phyloP scores from a whole-genome alignment of 768 basidiomycete species.

The Rhizopogon rudus region DNA sequence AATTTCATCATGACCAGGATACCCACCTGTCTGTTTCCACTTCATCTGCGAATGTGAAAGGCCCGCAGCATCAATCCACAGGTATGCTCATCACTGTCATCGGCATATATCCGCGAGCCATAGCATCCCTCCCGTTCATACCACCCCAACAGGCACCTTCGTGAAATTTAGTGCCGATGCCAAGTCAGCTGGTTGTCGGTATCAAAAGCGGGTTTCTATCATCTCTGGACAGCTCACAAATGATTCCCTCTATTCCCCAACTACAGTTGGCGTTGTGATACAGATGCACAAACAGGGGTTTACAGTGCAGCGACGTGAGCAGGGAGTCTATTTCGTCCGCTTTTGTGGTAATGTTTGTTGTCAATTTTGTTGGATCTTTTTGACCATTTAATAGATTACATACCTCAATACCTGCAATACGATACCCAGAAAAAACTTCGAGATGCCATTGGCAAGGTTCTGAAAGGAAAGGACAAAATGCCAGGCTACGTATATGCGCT shows the following conservation, averaged over 20 bases:
- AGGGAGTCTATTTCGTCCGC: slow-evolving; percentile 40
- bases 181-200: not conserved
- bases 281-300: slow-evolving; percentile 45
- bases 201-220: not conserved
- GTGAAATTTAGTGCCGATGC: not conserved
- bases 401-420: slow-evolving; percentile 56
- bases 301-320: slow-evolving; percentile 41
- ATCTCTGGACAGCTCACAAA: too few species aligned
- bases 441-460: slow-evolving; percentile 51
- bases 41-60: not conserved
- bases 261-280: slow-evolving; percentile 23
- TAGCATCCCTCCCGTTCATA: not conserved
- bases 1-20: not conserved
- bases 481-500: slow-evolving; percentile 79
- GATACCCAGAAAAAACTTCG: slow-evolving; percentile 56
- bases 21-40: not conserved
- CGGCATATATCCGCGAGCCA: not conserved
- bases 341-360: slow-evolving; percentile 43
- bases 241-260: not conserved
- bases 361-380: not conserved
- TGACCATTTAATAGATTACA: slow-evolving; percentile 48
- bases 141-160: too few species aligned
- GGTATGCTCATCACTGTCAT: not conserved
- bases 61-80: not conserved
- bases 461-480: slow-evolving; percentile 60